Percentiles rank a stretch among this genome's conserved stretches.
These are phyloP conservation scores for Austroboletus eburneus DNA, from an alignment of 768 basidiomycete species.

Conservation along the genomic window DNA sequence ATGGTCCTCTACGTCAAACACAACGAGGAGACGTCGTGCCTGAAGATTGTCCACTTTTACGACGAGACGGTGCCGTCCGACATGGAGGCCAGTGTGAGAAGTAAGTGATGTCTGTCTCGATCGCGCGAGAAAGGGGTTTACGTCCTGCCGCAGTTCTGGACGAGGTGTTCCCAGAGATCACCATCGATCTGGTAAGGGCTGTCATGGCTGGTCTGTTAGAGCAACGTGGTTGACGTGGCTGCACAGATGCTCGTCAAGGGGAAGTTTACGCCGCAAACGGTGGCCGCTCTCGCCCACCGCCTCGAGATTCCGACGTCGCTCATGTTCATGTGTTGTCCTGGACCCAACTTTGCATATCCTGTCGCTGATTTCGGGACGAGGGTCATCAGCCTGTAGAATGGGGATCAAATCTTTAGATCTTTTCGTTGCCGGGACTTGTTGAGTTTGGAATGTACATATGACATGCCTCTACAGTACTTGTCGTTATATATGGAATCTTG, in stretches of 20 bases:
- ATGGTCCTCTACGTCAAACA: constrained; percentile 61
- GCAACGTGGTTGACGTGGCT: neutral
- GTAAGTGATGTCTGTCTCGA: constrained; percentile 28
- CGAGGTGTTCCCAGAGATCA: constrained; percentile 62
- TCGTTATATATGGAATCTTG: too few species aligned
- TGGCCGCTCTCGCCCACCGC: constrained; percentile 47
- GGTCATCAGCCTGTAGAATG: constrained; percentile 34
- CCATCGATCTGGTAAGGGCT: constrained; percentile 50
- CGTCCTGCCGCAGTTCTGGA: constrained; percentile 40
- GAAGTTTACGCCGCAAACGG: constrained; percentile 40
- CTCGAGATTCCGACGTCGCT: constrained; percentile 48
- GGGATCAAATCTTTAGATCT: too few species aligned
- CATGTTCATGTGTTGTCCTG: constrained; percentile 64
- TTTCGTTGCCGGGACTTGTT: too few species aligned
- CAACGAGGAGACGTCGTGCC: constrained; percentile 66
- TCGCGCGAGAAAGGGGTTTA: neutral
- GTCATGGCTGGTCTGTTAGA: too few species aligned
- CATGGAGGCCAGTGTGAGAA: constrained; percentile 67
- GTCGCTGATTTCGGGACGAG: constrained; percentile 51
- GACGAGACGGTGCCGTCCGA: constrained; percentile 61
- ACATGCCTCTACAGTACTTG: too few species aligned
- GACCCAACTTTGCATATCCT: constrained; percentile 37
- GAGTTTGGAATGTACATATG: too few species aligned
- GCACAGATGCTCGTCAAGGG: constrained; percentile 44
- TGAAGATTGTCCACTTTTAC: constrained; percentile 68